Base-by-base conservation (phyloP, 106 monocot genomes). In the Dendrobium officinale region DNA sequence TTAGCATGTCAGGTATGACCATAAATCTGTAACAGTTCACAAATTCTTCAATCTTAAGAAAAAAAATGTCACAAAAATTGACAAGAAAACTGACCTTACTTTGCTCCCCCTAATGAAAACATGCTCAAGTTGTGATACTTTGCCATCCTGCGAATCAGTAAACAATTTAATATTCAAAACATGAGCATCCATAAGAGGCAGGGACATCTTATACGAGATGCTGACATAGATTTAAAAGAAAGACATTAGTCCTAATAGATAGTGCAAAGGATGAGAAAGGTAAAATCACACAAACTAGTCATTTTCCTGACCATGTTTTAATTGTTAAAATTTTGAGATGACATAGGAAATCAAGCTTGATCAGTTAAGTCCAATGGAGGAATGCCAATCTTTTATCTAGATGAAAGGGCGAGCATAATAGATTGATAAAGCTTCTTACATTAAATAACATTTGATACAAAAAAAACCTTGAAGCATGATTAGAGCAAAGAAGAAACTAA, bases 1-100 rank as follows among this genome's bases (percentile, higher is more conserved):
- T 96, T 80, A 93, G 84, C 96, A 96, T 96, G 83, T 96, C 96
- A 80, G 96, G 96, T 78, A 93, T 96, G 29, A 96, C 91, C 96
- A 96, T 96, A 81, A 96, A 93, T 77, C 96, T 96, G 77, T 27
- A 24, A 84, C 6, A 54, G 79, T 59, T 18, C 45, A 81, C 7
- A 68, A 29, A 6, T 68, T 68, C 31, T 68, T 68, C 67, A 68
- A 68, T 27, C 22, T 27, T 9, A 68, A 68, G 13, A 68, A 11
- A 31, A 68, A 31, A 68, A 27, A 26, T 67, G 67, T 67, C 13
- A 27, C 9, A 31, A 27, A 54, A 73, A 66, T 77, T 19, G 77
- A 13, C 33, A 27, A 68, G 17, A 18, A 73, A 75, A 67, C 75
- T 84, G 85, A 88, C 94, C 94, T 88, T 18, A 94, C 94, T 91